Evolutionary conservation across 805 yeast species (phyloP), one percentile per base, ranked within the genome.

Genomic region (Millerago galiae): DNA sequence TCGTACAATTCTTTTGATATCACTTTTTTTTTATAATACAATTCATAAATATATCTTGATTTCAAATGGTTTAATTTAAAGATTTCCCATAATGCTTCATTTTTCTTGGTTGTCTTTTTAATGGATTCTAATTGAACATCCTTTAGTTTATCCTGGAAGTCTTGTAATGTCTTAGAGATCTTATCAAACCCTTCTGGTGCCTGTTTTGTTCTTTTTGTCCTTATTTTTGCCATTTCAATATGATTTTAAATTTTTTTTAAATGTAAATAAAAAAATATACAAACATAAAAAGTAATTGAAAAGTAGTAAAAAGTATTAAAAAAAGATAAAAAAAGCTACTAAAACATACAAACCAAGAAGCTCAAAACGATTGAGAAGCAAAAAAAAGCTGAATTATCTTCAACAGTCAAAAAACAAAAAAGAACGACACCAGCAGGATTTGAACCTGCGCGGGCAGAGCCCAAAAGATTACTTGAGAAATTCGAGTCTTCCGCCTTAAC

Each of bases 121-220:
- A 62, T 43, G 12, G 67, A 62, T 24, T 62, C 54, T 2, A 62
- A 41, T 42, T 76, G 77, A 4, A 72, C 68, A 26, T 74, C 79
- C 58, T 78, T 79, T 46, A 87, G 62, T 48, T 76, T 74, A 17
- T 66, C 65, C 15, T 71, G 75, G 50, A 82, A 82, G 43, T 81
- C 81, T 2, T 62, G 60, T 13, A 88, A 54, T 0, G 90, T 81
- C 2, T 85, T 81, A 48, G 77, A 77, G 11, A 89, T 72, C 51
- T 79, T 79, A 3, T 71, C 74, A 57, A 72, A 88, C 5, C 91
- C 96, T 3, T 71, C 79, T 1, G 96, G 96, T 0, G 90, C 81
- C 28, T 65, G 62, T 40, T 75, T 65, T 35, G 58, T 63, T 34
- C 77, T 61, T 34, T 57, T 62, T 2, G 70, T 62, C 44, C 57